Conservation (phyloP, 495 filamentous ascomycete genomes). For the Lophiotrema nucula region DNA sequence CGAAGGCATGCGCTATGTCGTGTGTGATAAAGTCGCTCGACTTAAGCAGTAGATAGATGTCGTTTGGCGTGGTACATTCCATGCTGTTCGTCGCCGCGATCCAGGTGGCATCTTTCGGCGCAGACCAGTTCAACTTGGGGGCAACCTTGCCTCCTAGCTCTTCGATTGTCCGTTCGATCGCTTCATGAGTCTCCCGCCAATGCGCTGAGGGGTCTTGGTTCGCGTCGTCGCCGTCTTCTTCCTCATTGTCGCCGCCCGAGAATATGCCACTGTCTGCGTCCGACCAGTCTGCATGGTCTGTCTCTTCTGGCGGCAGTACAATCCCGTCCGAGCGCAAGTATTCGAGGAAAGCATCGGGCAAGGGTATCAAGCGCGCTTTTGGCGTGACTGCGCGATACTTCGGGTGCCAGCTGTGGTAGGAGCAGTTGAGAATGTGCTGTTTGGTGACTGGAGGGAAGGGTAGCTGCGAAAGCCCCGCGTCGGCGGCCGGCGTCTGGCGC, state of each 20-base stretch:
- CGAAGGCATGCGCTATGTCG: slow-evolving; percentile 89
- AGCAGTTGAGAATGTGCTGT: slow-evolving; percentile 88
- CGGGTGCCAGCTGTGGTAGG: slow-evolving; percentile 87
- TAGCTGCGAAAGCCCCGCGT: slow-evolving; percentile 40
- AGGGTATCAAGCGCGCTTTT: slow-evolving; percentile 78
- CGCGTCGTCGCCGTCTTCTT: slow-evolving; percentile 45
- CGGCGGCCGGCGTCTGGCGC: neutral
- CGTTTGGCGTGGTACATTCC: slow-evolving; percentile 81
- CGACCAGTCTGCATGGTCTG: slow-evolving; percentile 41
- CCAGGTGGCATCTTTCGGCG: slow-evolving; percentile 95
- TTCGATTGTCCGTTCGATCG: slow-evolving; percentile 71
- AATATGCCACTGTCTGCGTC: slow-evolving; percentile 46
- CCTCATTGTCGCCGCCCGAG: slow-evolving; percentile 46
- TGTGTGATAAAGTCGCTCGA: slow-evolving; percentile 90
- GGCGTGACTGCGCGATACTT: slow-evolving; percentile 79
- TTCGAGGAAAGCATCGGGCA: slow-evolving; percentile 68
- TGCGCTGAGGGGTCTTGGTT: slow-evolving; percentile 56
- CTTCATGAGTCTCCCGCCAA: slow-evolving; percentile 71
- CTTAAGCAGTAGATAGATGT: slow-evolving; percentile 91
- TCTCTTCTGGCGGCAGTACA: slow-evolving; percentile 62
- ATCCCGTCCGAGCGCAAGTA: slow-evolving; percentile 95
- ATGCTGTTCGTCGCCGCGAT: slow-evolving; percentile 87
- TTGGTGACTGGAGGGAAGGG: slow-evolving; percentile 80
- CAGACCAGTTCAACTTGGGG: slow-evolving; percentile 96
- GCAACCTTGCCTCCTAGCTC: slow-evolving; percentile 78